These are phyloP conservation scores for Wallemia hederae DNA, from an alignment of 1,284 basidiomycete genomes.

Conservation along the genomic window DNA sequence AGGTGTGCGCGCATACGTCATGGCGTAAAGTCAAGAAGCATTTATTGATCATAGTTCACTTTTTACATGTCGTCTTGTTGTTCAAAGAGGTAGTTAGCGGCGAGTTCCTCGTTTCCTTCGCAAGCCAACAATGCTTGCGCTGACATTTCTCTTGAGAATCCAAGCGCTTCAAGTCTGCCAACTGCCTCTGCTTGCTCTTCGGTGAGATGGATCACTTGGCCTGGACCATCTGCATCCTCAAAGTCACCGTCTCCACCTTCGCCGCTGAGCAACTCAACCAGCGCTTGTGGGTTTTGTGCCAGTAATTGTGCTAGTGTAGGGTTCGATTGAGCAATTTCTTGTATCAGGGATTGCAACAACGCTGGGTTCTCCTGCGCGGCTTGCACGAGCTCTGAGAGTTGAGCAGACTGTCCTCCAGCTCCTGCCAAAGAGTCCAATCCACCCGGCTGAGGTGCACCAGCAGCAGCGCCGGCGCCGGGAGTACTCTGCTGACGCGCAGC, in stretches of 20 bases:
- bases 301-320: constrained; percentile 40
- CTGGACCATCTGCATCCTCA: constrained; percentile 6
- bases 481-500: constrained; percentile 9
- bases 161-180: background rate
- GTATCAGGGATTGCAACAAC: constrained; percentile 44
- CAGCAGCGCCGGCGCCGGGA: constrained; percentile 3
- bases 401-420: constrained; percentile 21
- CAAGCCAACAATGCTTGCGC: background rate
- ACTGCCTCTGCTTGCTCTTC: background rate
- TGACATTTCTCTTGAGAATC: background rate
- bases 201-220: background rate
- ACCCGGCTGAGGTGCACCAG: constrained; percentile 18
- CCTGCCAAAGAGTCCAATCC: constrained; percentile 31
- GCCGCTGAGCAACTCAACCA: constrained; percentile 31
- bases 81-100: background rate
- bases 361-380: constrained; percentile 45
- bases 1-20: constrained; percentile 31
- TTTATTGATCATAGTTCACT: background rate
- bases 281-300: constrained; percentile 35
- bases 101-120: background rate
- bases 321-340: constrained; percentile 45
- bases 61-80: background rate
- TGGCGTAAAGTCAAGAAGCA: background rate
- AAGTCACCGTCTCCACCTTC: constrained; percentile 20
- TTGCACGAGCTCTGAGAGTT: constrained; percentile 14